Evolutionary conservation across 139 green algal species (phyloP), one percentile per base, ranked within the genome.

Genomic region (Choricystis sp.): DNA sequence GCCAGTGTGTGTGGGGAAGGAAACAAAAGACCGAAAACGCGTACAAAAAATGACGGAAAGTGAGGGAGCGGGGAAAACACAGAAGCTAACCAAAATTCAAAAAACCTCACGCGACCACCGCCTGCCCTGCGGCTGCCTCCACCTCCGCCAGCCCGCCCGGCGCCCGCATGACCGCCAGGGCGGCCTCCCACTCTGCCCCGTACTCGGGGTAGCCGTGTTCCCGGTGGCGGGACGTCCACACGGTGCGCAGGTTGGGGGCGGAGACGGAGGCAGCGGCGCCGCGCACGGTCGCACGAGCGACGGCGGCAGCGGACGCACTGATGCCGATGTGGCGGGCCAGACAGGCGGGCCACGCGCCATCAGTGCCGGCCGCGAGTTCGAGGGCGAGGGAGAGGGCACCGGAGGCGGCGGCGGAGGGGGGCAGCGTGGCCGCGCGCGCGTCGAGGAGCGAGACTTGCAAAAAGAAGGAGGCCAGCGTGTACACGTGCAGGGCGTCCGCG

Each of bases 401-500:
- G 20, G 73, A 74, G 9, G 78, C 80, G 57, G 81, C 26, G 31
- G 73, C 49, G 1, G 73, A 82, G 4, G 75, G 62, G 2, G 71
- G 40, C 26, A 61, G 57, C 2, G 24, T 67, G 2, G 63, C 66
- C 57, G 71, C 74, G 14, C 52, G 28, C 26, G 77, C 58, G 57
- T 85, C 78, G 31, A 86, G 66, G 40, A 85, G 65, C 4, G 56
- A 67, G 23, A 86, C 69, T 49, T 85, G 72, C 29, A 86, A 58
- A 28, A 86, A 60, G 67, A 86, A 86, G 59, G 74, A 74, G 28
- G 80, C 73, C 0, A 85, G 55, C 3, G 75, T 80, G 61, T 86
- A 86, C 3, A 81, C 64, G 65, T 86, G 77, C 75, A 86, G 82
- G 29, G 83, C 73, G 26, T 79, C 68, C 40, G 40, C 9, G 40